phyloP scores from a whole-genome alignment of 2,329 filamentous ascomycete species.

The Exophiala sideris region DNA sequence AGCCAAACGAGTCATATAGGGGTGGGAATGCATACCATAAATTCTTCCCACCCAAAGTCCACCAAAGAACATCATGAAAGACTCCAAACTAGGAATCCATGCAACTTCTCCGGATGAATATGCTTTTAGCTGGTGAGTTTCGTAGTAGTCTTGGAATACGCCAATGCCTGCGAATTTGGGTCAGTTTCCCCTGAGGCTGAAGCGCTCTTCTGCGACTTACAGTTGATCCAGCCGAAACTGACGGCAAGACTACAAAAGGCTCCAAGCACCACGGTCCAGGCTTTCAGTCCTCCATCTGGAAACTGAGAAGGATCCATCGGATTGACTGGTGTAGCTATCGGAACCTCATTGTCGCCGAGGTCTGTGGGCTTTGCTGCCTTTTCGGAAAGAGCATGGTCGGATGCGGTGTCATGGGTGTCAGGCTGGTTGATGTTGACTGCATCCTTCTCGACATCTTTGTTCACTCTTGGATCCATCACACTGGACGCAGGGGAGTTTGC shows the following conservation, averaged over 20 bases:
- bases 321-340: constrained; percentile 8
- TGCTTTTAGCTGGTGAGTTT: constrained; percentile 45
- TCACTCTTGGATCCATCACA: neutral
- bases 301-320: constrained; percentile 27
- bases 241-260: constrained; percentile 41
- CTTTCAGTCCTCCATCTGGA: constrained; percentile 42
- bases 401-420: neutral
- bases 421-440: neutral
- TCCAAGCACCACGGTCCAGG: constrained; percentile 45
- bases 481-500: neutral
- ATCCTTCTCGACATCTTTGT: constrained; percentile 13
- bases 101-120: constrained; percentile 55
- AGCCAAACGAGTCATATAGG: neutral
- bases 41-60: constrained; percentile 29
- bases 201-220: constrained; percentile 19
- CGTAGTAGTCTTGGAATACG: constrained; percentile 60
- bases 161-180: constrained; percentile 38
- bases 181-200: neutral
- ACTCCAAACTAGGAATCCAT: constrained; percentile 58
- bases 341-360: constrained; percentile 1
- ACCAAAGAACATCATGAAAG: constrained; percentile 39
- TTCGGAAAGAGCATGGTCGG: neutral
- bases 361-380: constrained; percentile 1
- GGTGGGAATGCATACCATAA: constrained; percentile 12
- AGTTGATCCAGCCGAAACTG: constrained; percentile 39